Base-by-base conservation (phyloP, 306 rosid genomes). In the Delonix regia region DNA sequence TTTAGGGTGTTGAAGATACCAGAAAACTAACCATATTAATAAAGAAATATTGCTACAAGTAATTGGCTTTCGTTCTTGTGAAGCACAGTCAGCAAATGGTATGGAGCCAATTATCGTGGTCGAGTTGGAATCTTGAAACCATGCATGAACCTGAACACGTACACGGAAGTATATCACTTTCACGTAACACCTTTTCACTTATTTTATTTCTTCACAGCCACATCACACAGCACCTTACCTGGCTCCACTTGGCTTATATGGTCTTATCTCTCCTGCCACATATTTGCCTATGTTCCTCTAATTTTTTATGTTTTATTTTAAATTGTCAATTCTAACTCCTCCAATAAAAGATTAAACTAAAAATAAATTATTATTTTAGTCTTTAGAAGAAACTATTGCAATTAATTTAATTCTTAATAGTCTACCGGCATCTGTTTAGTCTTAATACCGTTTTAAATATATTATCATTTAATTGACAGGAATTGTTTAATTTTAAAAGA, bases 61-160 rank as follows among this genome's bases (percentile, higher is more conserved):
- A 30, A 25, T 4, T 30, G 33, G 33, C 33, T 5, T 25, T 30
- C n/a, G 19, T 42, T 27, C 9, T 24, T 41, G 21, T 41, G 25
- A 75, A 56, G 70, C 53, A 68, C 51, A 27, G 53, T 60, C 36
- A 12, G 52, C 65, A 39, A 45, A 55, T 61, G 38, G 77, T 3
- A 78, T 78, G 82, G 88, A n/a, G 79, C 44, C 79, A 49, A 47
- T 52, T 75, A 51, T 61, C 21, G 41, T 83, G 67, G 79, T 41
- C 34, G 76, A 34, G 63, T 18, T 38, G 39, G 42, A 34, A 77
- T 69, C 3, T 33, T 55, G 63, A 78, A 83, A 85, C 83, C 94
- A 88, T 92, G 97, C 97, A 92, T 87, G 97, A 88, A 92, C 53
- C 89, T 86, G 87, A 42, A 80, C 87, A 89, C 93, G 97, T 88